These are phyloP conservation scores for Chlamydomonas applanata DNA, from an alignment of 139 green algal species.

Conservation along the genomic window DNA sequence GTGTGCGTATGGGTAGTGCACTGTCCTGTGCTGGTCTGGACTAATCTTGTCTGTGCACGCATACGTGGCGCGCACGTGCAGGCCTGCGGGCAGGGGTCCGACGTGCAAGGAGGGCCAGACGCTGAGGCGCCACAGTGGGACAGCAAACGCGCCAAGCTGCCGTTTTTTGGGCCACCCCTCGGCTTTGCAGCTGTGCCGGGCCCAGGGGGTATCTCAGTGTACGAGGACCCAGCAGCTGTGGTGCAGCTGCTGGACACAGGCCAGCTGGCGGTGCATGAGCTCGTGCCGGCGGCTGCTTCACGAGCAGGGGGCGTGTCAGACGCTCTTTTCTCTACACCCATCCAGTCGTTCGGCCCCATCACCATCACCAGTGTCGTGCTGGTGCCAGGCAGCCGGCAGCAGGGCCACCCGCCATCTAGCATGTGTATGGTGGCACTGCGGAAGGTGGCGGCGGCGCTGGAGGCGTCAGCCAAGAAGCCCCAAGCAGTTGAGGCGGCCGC, in stretches of 20 bases:
- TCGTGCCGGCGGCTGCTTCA: constrained; percentile 11
- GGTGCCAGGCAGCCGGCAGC: neutral
- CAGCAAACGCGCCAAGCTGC: constrained; percentile 32
- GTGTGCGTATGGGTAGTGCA: too few species aligned
- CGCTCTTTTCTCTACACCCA: too few species aligned
- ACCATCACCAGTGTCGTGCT: neutral
- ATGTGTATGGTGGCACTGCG: constrained; percentile 12
- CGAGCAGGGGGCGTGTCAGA: too few species aligned
- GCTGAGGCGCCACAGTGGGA: too few species aligned
- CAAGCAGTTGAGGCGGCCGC: neutral
- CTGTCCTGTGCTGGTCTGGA: too few species aligned
- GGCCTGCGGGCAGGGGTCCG: too few species aligned
- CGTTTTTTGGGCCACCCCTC: constrained; percentile 69
- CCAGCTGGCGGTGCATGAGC: constrained; percentile 66
- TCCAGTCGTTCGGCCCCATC: neutral
- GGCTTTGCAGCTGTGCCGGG: constrained; percentile 37
- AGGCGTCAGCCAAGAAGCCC: neutral
- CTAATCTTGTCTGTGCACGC: too few species aligned
- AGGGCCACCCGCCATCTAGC: neutral
- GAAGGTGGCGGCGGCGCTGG: constrained; percentile 7
- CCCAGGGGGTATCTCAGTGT: constrained; percentile 30
- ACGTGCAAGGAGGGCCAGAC: too few species aligned
- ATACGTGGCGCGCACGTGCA: too few species aligned
- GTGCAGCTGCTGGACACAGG: constrained; percentile 73
- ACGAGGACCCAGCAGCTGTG: constrained; percentile 49